Percentiles rank a stretch among this genome's conserved stretches.
phyloP scores from a whole-genome alignment of 805 yeast species.

The Lipomyces chichibuensis region DNA sequence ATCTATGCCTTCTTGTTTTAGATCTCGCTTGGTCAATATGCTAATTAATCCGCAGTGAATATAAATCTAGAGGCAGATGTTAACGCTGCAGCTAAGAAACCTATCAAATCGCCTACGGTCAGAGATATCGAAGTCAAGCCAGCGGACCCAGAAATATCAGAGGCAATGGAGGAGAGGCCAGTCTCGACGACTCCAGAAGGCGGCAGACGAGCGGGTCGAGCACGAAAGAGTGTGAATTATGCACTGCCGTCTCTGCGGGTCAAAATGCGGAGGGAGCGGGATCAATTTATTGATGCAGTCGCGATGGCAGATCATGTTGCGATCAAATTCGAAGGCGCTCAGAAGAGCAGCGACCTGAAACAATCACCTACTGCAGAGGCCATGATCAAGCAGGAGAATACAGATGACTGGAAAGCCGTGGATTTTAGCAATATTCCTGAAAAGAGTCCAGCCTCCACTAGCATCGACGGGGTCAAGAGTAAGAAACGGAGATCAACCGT shows the following conservation, averaged over 20 bases:
- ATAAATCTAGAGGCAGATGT: constrained; percentile 10
- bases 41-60: constrained; percentile 15
- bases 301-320: constrained; percentile 19
- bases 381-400: constrained; percentile 12
- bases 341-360: neutral
- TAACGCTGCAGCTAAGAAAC: neutral
- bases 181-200: constrained; percentile 12
- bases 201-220: constrained; percentile 24
- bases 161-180: neutral
- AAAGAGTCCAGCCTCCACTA: neutral
- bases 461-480: neutral
- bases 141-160: neutral
- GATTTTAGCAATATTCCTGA: constrained; percentile 9
- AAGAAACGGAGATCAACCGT: neutral
- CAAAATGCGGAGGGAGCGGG: constrained; percentile 70
- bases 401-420: constrained; percentile 7
- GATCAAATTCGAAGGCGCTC: neutral
- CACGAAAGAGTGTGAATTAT: constrained; percentile 56
- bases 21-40: no score
- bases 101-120: neutral
- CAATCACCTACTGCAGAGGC: neutral
- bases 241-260: constrained; percentile 67
- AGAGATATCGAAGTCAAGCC: neutral
- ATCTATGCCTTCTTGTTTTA: neutral
- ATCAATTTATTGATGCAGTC: constrained; percentile 64